phyloP scores from a whole-genome alignment of 371 early-diverging fungal species.

The Umbelopsis sp. region DNA sequence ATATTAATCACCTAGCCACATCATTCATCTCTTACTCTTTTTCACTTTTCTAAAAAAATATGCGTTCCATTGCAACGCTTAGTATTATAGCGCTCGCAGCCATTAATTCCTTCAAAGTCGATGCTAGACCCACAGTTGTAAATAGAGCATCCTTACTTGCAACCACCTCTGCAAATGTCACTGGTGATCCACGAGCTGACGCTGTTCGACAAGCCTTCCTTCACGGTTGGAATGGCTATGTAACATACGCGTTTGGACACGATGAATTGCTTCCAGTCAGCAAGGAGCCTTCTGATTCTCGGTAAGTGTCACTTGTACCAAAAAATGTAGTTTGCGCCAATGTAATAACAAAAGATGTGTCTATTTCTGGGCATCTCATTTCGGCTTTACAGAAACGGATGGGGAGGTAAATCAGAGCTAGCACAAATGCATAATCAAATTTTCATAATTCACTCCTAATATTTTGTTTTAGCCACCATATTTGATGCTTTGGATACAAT shows the following conservation, averaged over 20 bases:
- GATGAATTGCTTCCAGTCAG: conserved; percentile 60
- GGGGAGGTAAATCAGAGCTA: conserved; percentile 42
- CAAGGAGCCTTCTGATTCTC: conserved; percentile 54
- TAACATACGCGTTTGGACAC: conserved; percentile 56
- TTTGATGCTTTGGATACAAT: conserved; percentile 89
- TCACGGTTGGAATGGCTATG: conserved; percentile 84
- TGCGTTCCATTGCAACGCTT: neutral
- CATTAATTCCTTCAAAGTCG: neutral
- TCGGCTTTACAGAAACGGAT: conserved; percentile 40
- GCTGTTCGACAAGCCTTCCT: conserved; percentile 58
- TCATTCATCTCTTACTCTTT: neutral
- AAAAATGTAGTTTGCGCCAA: conserved; percentile 10
- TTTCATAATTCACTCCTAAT: conserved; percentile 35
- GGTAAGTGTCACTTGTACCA: conserved; percentile 71
- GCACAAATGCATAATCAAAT: conserved; percentile 25
- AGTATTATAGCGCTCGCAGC: neutral
- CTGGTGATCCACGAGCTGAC: conserved; percentile 18
- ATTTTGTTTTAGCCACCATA: conserved; percentile 59
- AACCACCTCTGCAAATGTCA: neutral
- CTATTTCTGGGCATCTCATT: conserved; percentile 3
- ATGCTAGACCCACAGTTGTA: neutral
- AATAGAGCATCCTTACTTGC: neutral
- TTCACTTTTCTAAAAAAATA: neutral
- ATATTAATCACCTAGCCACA: neutral
- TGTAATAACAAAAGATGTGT: conserved; percentile 23